phyloP scores from a whole-genome alignment of 805 yeast genomes.

The Saccharomycopsis oosterbeekiorum region DNA sequence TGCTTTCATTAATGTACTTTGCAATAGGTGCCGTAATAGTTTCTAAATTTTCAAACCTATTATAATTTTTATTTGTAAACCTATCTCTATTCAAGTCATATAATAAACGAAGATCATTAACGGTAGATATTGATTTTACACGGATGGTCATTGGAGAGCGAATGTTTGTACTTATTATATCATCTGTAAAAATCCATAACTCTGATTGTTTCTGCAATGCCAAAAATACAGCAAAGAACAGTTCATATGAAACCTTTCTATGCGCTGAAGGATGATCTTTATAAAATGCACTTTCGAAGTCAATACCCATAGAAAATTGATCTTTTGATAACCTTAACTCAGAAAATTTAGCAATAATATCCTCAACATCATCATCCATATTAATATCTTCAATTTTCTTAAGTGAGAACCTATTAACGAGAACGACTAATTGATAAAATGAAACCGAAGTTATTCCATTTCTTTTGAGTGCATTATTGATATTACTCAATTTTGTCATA shows the following conservation, averaged over 20 bases:
- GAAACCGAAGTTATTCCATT: not conserved
- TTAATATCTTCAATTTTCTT: not conserved
- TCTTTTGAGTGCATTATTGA: not conserved
- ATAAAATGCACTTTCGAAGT: not conserved
- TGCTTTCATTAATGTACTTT: conserved; percentile 1
- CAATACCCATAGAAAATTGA: not conserved
- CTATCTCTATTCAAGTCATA: not conserved
- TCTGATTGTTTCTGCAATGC: conserved; percentile 8
- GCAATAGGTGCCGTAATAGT: not conserved
- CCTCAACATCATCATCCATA: not conserved
- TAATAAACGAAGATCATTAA: not conserved
- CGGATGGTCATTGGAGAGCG: conserved; percentile 8
- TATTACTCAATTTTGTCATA: not conserved
- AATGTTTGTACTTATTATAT: not conserved
- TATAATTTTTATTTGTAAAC: not conserved
- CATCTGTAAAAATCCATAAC: conserved; percentile 8
- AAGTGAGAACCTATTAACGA: not conserved
- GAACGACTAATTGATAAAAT: not conserved
- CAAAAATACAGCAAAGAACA: conserved; percentile 7
- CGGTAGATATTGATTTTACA: conserved; percentile 1
- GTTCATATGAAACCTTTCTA: not conserved
- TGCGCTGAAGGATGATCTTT: not conserved
- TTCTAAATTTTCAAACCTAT: not conserved
- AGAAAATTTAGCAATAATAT: not conserved
- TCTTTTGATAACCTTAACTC: not conserved